Percentiles rank a stretch among this genome's conserved stretches.
Evolutionary conservation across 192 early-diverging fungal species (phyloP).

Genomic region (Entomortierella parvispora): DNA sequence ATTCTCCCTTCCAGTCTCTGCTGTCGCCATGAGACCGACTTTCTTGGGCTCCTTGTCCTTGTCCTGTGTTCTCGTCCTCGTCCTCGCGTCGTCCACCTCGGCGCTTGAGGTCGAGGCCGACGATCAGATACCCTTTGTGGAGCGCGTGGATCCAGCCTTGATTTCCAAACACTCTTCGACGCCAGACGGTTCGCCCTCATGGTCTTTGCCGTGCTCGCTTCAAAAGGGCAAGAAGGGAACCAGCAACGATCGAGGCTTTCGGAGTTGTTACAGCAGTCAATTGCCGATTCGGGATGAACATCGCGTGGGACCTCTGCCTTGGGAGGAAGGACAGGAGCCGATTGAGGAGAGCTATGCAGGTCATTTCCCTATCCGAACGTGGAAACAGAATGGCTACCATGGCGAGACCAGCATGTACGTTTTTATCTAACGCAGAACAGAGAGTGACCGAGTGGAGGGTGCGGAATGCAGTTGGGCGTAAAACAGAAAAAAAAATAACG

Average conservation of each 20-base stretch:
- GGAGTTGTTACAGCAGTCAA: background rate
- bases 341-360: constrained; percentile 68
- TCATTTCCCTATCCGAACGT: constrained; percentile 65
- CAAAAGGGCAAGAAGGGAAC: background rate
- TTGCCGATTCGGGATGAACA: constrained; percentile 35
- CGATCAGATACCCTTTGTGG: too few species aligned
- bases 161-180: too few species aligned
- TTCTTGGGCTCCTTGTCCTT: background rate
- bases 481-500: background rate
- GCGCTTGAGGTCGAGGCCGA: too few species aligned
- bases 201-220: background rate
- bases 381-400: constrained; percentile 49
- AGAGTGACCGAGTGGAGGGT: too few species aligned
- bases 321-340: constrained; percentile 61
- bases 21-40: background rate
- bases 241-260: background rate
- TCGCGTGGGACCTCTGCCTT: constrained; percentile 31
- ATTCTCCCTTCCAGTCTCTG: background rate
- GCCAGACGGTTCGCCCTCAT: too few species aligned
- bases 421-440: too few species aligned
- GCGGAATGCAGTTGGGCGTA: too few species aligned
- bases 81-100: too few species aligned
- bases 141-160: too few species aligned
- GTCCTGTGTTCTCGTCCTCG: background rate
- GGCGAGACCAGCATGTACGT: constrained; percentile 54